Evolutionary conservation across 164 flowering plant species (phyloP), one percentile per base, ranked within the genome.

Genomic region (Magnolia kwangsiensis): DNA sequence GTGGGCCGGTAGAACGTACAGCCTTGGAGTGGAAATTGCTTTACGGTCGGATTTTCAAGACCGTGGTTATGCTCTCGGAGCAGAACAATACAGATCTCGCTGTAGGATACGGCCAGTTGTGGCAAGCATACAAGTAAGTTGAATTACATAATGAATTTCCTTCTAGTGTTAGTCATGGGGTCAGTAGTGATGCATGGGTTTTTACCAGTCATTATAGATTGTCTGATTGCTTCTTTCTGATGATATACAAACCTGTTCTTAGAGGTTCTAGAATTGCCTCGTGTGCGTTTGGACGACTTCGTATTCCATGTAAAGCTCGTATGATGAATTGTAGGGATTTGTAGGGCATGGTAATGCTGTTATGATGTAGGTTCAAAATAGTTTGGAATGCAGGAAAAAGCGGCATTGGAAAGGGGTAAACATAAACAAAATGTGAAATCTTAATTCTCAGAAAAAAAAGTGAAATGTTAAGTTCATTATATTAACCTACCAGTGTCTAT

Each of bases 1-100:
- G 72, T 78, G 89, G 93, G 61, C 94, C 93, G 61, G 96, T 96
- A 23, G 94, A 92, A 74, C 94, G 96, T 4, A 94, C 97, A 61
- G 99, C 99, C 59, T 79, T 96, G 75, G 99, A 96, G 76, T 96
- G 99, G 99, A 91, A 97, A 78, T 85, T 96, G 86, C 92, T 96
- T 71, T 96, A 96, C 82, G 99, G 99, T 16, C 81, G 99, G 82
- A 90, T 96, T 78, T 96, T 96, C 82, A 96, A 90, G 84, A 90
- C 97, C 27, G 98, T 96, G 10, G 77, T 96, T 72, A 92, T 96
- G 80, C 85, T 96, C 79, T 89, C 98, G 8, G 82, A 81, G 72
- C 80, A 86, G 77, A 92, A 87, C 75, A 89, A 91, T 83, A 77
- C 81, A 31, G 92, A 93, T 83, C 97, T 94, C 76, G 98, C 86